These are phyloP conservation scores for Lactuca sativa DNA, from an alignment of 129 eudicot species.

Conservation along the genomic window DNA sequence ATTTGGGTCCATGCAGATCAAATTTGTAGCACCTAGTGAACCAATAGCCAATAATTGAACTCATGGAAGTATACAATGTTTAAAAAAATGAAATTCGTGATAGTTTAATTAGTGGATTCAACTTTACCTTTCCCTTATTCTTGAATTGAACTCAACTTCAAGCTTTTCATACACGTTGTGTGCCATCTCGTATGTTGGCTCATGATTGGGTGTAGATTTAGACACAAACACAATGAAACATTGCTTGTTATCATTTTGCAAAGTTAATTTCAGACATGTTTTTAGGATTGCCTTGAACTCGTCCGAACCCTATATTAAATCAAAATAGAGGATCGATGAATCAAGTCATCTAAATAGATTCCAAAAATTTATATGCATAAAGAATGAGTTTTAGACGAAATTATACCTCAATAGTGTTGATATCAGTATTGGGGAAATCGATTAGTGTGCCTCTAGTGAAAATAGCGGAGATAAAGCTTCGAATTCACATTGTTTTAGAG, in stretches of 20 bases:
- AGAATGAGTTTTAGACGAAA: no score
- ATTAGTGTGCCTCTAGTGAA: no score
- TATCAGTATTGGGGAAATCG: no score
- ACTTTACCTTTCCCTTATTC: constrained; percentile 83
- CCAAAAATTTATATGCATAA: no score
- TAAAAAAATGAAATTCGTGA: neutral
- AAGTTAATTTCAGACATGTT: constrained; percentile 80
- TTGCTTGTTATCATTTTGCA: constrained; percentile 91
- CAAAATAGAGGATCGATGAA: no score
- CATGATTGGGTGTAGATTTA: constrained; percentile 72
- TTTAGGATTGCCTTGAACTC: constrained; percentile 88
- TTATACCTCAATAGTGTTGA: no score
- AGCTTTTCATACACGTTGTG: constrained; percentile 78
- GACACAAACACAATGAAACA: constrained; percentile 95
- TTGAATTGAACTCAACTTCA: constrained; percentile 95
- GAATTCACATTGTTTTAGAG: no score
- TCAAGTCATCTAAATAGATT: no score
- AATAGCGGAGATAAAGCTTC: no score
- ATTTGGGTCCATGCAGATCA: constrained; percentile 66
- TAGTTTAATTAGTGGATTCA: constrained; percentile 6
- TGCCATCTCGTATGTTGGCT: constrained; percentile 78
- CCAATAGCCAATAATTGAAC: constrained; percentile 22
- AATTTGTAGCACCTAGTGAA: constrained; percentile 79
- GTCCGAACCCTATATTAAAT: constrained; percentile 87
- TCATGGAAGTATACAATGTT: neutral